These are phyloP conservation scores for Suillus decipiens DNA, from an alignment of 768 basidiomycete species.

Conservation along the genomic window DNA sequence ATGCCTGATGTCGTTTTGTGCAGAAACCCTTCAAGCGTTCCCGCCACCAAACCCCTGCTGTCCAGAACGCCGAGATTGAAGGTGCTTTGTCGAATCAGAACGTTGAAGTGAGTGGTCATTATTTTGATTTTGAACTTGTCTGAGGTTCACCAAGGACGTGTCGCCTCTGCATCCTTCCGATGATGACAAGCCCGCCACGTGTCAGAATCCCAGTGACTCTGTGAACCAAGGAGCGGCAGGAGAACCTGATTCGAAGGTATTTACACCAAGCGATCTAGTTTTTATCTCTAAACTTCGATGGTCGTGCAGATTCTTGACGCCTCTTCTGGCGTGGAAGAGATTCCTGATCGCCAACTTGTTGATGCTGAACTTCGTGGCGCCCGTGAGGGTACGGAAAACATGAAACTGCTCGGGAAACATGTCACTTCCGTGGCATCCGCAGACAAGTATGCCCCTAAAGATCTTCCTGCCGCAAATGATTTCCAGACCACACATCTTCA, in stretches of 20 bases:
- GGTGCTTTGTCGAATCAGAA: neutral
- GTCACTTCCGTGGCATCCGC: neutral
- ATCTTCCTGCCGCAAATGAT: neutral
- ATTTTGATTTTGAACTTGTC: neutral
- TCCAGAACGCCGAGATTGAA: neutral
- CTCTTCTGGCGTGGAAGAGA: neutral
- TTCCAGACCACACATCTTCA: slow-evolving; percentile 7
- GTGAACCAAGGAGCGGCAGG: neutral
- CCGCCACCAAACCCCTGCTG: neutral
- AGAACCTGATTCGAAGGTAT: neutral
- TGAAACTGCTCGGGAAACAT: neutral
- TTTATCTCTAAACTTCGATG: neutral
- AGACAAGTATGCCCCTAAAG: neutral
- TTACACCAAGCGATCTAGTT: neutral
- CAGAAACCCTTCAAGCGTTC: neutral
- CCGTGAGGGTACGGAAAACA: neutral
- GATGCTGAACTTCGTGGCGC: neutral
- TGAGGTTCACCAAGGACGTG: neutral
- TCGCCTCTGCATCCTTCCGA: neutral
- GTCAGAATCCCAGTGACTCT: neutral
- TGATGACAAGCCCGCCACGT: neutral
- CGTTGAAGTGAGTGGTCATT: neutral
- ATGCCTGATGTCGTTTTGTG: neutral
- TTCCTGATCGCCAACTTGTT: neutral
- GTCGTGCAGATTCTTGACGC: neutral